A percentile compares a stretch with the other conserved stretches of the same genome.
phyloP scores from a whole-genome alignment of 345 rosid species.

The Kernera saxatilis region DNA sequence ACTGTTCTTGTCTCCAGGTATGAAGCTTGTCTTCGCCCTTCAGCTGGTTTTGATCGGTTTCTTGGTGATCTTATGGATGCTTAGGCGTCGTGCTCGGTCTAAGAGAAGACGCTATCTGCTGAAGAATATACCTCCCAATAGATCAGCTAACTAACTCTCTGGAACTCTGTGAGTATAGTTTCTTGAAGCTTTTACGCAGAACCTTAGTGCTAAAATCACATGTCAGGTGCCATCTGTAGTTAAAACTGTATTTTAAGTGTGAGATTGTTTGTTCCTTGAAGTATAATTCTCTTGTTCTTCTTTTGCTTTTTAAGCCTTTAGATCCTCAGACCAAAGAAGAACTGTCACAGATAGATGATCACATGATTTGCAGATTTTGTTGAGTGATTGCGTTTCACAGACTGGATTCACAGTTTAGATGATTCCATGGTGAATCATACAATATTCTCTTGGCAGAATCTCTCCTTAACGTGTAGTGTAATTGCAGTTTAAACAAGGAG shows the following conservation, averaged over 20 bases:
- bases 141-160: not conserved
- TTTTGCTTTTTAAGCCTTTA: no score
- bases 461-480: no score
- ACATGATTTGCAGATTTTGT: no score
- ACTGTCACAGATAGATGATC: not conserved
- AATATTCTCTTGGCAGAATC: not conserved
- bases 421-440: not conserved
- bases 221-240: not conserved
- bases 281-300: not conserved
- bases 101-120: constrained; percentile 15
- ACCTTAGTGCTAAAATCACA: not conserved
- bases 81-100: constrained; percentile 19
- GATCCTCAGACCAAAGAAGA: not conserved
- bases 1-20: constrained; percentile 40
- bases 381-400: no score
- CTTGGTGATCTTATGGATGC: constrained; percentile 24
- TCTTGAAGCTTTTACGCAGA: not conserved
- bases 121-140: constrained; percentile 4
- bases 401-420: not conserved
- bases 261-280: not conserved
- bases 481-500: no score
- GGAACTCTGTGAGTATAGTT: not conserved
- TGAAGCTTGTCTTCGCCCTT: constrained; percentile 31
- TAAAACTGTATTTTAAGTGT: not conserved
- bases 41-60: constrained; percentile 27